Percentiles rank a stretch among this genome's conserved stretches.
These are phyloP conservation scores for Arachnopeziza araneosa DNA, from an alignment of 2,329 filamentous ascomycete species.

Conservation along the genomic window DNA sequence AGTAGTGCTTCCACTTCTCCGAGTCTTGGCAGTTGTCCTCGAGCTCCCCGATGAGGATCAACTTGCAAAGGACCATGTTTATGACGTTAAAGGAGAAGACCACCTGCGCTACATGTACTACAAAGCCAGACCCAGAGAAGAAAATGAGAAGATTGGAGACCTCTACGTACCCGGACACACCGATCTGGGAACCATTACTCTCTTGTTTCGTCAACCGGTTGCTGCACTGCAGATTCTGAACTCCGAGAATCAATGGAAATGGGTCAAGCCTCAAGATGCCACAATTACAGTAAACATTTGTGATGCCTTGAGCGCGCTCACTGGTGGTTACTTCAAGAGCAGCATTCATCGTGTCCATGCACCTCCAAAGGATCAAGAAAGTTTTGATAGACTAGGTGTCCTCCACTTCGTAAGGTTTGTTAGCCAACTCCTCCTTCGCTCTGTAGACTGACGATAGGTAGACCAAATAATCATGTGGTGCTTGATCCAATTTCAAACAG, in stretches of 20 bases:
- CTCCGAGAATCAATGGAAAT: conserved; percentile 41
- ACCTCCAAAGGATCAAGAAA: conserved; percentile 29
- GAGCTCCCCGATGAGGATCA: conserved; percentile 51
- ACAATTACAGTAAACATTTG: conserved; percentile 45
- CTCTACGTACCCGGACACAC: conserved; percentile 42
- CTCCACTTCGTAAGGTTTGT: background rate
- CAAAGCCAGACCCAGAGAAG: conserved; percentile 39
- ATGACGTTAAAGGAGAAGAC: conserved; percentile 49
- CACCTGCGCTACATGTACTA: conserved; percentile 58
- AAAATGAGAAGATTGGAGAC: conserved; percentile 39
- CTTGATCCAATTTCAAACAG: conserved; percentile 25
- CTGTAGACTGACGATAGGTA: background rate
- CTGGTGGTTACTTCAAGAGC: conserved; percentile 39
- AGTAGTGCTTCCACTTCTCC: conserved; percentile 38
- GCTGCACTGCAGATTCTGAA: conserved; percentile 36
- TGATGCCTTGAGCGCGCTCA: conserved; percentile 41
- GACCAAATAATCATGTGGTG: conserved; percentile 23
- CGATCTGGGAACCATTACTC: conserved; percentile 32
- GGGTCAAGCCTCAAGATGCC: conserved; percentile 41
- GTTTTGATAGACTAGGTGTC: background rate
- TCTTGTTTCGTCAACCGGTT: conserved; percentile 36
- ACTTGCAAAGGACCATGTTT: conserved; percentile 47
- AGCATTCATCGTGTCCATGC: conserved; percentile 35
- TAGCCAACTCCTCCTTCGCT: background rate
- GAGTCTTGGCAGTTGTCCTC: conserved; percentile 52